phyloP scores from a whole-genome alignment of 108 stramenopile species.

The Cyclotella kingstonii region DNA sequence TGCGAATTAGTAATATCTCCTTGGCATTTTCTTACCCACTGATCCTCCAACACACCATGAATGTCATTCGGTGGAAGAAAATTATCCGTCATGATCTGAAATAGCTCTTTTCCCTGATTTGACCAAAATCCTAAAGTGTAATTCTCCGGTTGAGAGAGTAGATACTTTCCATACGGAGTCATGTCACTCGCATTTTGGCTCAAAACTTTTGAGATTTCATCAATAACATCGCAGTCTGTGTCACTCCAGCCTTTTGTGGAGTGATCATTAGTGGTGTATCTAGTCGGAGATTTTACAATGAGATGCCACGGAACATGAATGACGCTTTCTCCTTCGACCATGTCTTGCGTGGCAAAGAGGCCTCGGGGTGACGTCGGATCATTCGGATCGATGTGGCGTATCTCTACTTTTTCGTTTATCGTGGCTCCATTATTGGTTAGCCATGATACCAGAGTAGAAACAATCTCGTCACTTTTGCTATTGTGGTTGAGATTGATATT shows the following conservation, averaged over 20 bases:
- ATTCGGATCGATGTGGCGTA: slow-evolving; percentile 16
- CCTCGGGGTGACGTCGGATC: slow-evolving; percentile 39
- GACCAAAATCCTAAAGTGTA: slow-evolving; percentile 48
- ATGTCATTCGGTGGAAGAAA: slow-evolving; percentile 19
- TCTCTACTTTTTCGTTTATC: slow-evolving; percentile 21
- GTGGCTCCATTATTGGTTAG: slow-evolving; percentile 11
- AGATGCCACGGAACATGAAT: slow-evolving; percentile 38
- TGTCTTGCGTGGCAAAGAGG: slow-evolving; percentile 39
- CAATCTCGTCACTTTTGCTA: not conserved
- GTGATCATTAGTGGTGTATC: not conserved
- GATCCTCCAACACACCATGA: slow-evolving; percentile 18
- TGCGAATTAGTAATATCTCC: slow-evolving; percentile 21
- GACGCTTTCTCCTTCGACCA: slow-evolving; percentile 41
- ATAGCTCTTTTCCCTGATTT: slow-evolving; percentile 32
- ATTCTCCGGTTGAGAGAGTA: slow-evolving; percentile 22
- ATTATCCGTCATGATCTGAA: slow-evolving; percentile 34
- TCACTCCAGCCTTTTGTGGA: slow-evolving; percentile 20
- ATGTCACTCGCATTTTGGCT: slow-evolving; percentile 22
- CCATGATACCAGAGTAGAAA: not conserved
- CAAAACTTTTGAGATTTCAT: slow-evolving; percentile 35
- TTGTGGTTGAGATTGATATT: no score
- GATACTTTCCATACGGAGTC: slow-evolving; percentile 57
- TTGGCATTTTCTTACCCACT: slow-evolving; percentile 26
- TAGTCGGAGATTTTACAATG: slow-evolving; percentile 21
- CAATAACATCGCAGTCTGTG: slow-evolving; percentile 21